Evolutionary conservation across 495 filamentous ascomycete genomes (phyloP), one percentile per base, ranked within the genome.

Genomic region (Aspergillus leporis): DNA sequence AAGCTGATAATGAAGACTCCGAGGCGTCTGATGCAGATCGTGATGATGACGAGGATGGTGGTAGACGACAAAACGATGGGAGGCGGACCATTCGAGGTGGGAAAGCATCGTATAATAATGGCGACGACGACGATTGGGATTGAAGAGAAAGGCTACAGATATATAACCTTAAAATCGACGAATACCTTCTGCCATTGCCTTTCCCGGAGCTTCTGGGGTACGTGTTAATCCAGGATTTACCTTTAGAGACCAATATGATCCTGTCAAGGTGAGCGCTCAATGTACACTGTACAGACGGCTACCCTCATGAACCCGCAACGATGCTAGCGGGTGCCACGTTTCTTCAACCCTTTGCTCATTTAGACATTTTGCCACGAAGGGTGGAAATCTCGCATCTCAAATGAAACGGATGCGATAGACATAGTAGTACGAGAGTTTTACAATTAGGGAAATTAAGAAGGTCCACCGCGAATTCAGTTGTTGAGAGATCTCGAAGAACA

Each of bases 41-140:
- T 71, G 67, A 76, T 56, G 68, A 69, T 41, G 74, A 69, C 23
- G 61, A 64, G 53, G 51, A 47, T 18, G 34, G 55, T 34, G 48
- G 30, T 25, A 58, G 66, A 54, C 55, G 53, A 55, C 55, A 31
- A 30, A 66, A 58, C 66, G 69, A 55, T 69, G 74, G 66, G 66
- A 74, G 60, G 78, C 83, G 69, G 75, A 81, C 58, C 73, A 85
- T 89, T 73, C 84, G 71, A 22, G 66, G 66, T 61, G 71, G 71
- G 36, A 73, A 64, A 47, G 34, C 53, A 46, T 45, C 45, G 23
- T 56, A 55, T 34, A 53, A 59, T 28, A 60, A 78, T 18, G 78
- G 84, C 36, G 82, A 85, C 36, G 82, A 81, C 53, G 85, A 85
- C 56, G 85, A 89, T 59, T 90, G 85, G 87, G 86, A 90, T 72